Evolutionary conservation across 306 rosid species (phyloP), one percentile per base, ranked within the genome.

Genomic region (Glycine soja): DNA sequence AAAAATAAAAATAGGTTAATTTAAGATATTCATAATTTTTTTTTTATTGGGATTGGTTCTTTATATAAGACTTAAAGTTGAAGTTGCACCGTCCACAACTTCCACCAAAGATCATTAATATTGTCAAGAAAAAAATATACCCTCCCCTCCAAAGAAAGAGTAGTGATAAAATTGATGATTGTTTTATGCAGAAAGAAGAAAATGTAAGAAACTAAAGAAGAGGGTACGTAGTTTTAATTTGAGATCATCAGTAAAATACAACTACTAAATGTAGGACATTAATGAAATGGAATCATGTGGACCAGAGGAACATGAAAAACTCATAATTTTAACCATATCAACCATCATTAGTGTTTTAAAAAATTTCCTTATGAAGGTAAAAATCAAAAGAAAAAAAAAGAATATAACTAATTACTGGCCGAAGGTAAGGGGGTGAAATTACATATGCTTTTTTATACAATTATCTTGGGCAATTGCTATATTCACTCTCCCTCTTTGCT

Each of bases 321-420:
- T 4, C 51, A 69, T 34, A 14, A 53, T 13, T 45, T 34, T 16
- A 67, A 57, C 6, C 85, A 84, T 82, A 72, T 81, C 71, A 78
- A 74, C 67, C 76, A 74, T 64, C 70, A 58, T 85, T 45, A 88
- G 59, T 53, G 7, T 6, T 53, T 53, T 53, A 53, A 19, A 14
- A 53, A 19, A 52, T n/a, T 53, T n/a, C 19, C 14, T 19, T 14
- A 12, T 50, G 56, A 51, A 50, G 53, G n/a, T 0, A 11, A 81
- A 75, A 52, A 43, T 11, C 38, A 19, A 19, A 14, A 0, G 5
- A 3, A 40, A 45, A 48, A 62, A 68, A 85, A 70, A 19, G 51
- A 79, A 78, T 81, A 80, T 76, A 87, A 89, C 85, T 71, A 72
- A 81, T 85, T 45, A 62, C 7, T 47, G 66, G 50, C 65, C 18